Evolutionary conservation across 2,329 filamentous ascomycete species (phyloP), one percentile per base, ranked within the genome.

Genomic region (Cercospora beticola): DNA sequence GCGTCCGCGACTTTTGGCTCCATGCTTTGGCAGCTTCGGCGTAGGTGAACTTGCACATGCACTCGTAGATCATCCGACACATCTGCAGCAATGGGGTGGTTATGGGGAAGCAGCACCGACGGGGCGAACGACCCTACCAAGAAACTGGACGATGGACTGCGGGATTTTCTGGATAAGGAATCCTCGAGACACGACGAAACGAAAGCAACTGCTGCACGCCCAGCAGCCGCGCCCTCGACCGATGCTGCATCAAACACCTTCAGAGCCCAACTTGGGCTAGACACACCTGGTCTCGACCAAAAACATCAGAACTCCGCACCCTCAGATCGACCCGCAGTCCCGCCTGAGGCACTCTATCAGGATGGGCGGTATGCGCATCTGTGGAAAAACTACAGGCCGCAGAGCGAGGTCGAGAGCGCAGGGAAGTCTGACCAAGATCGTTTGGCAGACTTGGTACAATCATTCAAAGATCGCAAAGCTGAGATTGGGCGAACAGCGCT

Each of bases 351-450:
- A 14, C 82, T 90, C 18, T 91, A 84, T 76, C 85, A 86, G 76
- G 90, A 92, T 78, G 89, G 89, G 71, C 87, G 90, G 68, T 92
- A 92, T 81, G 93, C 94, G 66, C 87, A 98, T 78, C 84, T 99
- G 33, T 99, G 95, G 95, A 94, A 93, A 81, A 92, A 87, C 68
- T 99, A 99, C 84, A 87, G 87, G 68, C 90, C 94, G 8, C 88
- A 92, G 63, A 78, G 84, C 40, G 84, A 91, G 66, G 82, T 96
- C 69, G 90, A 94, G 76, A 85, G 87, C 60, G 88, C 88, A 69
- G 85, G 85, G 21, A 91, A 91, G 78, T 88, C 87, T 46, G 91
- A 95, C 74, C 89, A 93, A 76, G 93, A 97, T 77, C 91, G 91
- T 79, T 86, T 96, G 72, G 86, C 87, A 78, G 89, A 92, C 78